Percentiles rank a stretch among this genome's conserved stretches.
phyloP scores from a whole-genome alignment of 192 early-diverging fungal species.

The Backusella luteola region DNA sequence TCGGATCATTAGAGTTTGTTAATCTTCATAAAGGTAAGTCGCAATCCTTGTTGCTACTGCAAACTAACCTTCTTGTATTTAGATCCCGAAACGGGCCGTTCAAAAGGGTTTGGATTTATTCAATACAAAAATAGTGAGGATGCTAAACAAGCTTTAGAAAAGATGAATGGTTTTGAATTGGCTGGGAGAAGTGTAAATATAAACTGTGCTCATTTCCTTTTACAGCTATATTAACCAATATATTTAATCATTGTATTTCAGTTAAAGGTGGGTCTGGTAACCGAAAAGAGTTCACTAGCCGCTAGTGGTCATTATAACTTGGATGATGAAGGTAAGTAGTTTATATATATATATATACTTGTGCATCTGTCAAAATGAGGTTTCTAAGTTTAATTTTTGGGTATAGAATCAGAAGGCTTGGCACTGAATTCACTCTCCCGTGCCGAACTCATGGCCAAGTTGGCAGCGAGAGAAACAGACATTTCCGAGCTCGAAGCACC shows the following conservation, averaged over 20 bases:
- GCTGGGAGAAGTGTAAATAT: constrained; percentile 63
- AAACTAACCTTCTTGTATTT: not conserved
- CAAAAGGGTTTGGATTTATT: constrained; percentile 73
- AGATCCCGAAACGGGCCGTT: constrained; percentile 66
- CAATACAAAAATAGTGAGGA: constrained; percentile 64
- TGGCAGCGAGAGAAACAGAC: constrained; percentile 58
- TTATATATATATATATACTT: too few relatives aligned
- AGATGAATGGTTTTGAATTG: constrained; percentile 83
- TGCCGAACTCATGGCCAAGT: constrained; percentile 79
- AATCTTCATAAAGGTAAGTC: constrained; percentile 63
- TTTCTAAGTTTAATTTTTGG: not conserved
- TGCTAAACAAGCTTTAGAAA: constrained; percentile 76
- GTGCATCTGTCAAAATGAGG: not conserved
- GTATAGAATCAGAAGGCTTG: constrained; percentile 56
- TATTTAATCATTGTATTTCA: constrained; percentile 23
- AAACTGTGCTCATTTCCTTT: not conserved
- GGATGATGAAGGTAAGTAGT: constrained; percentile 50
- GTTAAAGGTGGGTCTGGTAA: constrained; percentile 76
- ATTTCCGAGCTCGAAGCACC: constrained; percentile 39
- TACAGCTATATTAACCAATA: not conserved
- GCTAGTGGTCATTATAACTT: constrained; percentile 41
- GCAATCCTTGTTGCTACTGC: not conserved
- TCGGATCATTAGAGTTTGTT: constrained; percentile 83
- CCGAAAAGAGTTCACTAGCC: constrained; percentile 51
- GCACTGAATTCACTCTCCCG: constrained; percentile 68